phyloP scores from a whole-genome alignment of 257 asterid genomes.

The Catharanthus roseus region DNA sequence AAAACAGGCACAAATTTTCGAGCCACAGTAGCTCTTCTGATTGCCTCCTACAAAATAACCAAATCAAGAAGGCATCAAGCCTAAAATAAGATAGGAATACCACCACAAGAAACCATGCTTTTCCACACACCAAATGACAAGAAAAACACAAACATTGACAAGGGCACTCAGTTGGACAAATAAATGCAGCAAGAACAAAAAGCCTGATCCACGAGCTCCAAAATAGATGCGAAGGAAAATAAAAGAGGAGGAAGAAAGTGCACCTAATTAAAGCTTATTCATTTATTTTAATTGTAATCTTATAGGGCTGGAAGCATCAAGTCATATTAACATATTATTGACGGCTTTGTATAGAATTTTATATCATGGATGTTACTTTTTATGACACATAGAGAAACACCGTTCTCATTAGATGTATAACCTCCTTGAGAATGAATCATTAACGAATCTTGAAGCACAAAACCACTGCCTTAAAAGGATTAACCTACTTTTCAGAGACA shows the following conservation, averaged over 20 bases:
- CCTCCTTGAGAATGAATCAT: neutral
- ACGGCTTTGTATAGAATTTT: too few relatives aligned
- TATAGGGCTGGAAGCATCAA: neutral
- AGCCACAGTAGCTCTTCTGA: slow-evolving; percentile 85
- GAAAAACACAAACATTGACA: neutral
- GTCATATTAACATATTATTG: neutral
- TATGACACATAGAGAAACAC: neutral
- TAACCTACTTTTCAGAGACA: neutral
- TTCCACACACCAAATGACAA: neutral
- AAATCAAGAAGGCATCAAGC: neutral
- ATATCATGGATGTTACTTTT: neutral
- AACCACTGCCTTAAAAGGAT: neutral
- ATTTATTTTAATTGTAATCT: neutral
- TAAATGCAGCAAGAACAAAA: neutral
- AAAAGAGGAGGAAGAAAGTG: too few relatives aligned
- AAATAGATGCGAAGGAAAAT: neutral
- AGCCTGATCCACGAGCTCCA: neutral
- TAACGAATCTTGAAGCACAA: neutral
- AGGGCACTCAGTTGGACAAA: neutral
- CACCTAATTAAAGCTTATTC: neutral
- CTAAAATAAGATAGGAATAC: neutral
- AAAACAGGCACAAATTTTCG: slow-evolving; percentile 89
- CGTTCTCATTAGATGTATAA: too few relatives aligned
- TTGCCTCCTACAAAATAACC: slow-evolving; percentile 60
- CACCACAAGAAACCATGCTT: neutral